Conservation (phyloP, 768 basidiomycete genomes). For the Calvatia gigantea region DNA sequence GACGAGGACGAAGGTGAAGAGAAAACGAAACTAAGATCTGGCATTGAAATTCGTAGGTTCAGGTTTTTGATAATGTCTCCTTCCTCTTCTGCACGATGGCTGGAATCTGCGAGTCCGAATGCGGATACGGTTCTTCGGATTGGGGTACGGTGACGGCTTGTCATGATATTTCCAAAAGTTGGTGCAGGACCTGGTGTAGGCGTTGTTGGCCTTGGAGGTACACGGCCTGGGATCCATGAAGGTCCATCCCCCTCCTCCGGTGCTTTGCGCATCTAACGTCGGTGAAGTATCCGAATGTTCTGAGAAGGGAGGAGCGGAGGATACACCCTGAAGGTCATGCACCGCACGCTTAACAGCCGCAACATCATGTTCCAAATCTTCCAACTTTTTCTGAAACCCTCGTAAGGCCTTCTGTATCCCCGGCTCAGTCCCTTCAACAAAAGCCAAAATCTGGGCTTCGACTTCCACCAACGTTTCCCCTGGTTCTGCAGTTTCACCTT, state of each 20-base stretch:
- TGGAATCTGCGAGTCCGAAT: not conserved
- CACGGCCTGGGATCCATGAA: slow-evolving; percentile 1
- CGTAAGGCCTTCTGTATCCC: slow-evolving; percentile 42
- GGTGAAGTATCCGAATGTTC: too few species aligned
- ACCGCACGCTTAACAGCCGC: slow-evolving; percentile 59
- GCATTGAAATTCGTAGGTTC: not conserved
- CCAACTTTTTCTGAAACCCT: slow-evolving; percentile 56
- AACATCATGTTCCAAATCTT: slow-evolving; percentile 75
- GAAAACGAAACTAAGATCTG: not conserved
- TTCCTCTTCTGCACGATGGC: too few species aligned
- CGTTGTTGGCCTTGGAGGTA: not conserved
- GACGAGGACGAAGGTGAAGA: not conserved
- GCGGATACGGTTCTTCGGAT: not conserved
- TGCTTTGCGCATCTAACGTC: too few species aligned
- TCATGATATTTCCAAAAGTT: slow-evolving; percentile 5
- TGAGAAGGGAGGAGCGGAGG: not conserved
- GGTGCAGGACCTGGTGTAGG: not conserved
- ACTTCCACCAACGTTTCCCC: slow-evolving; percentile 31
- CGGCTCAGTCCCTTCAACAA: slow-evolving; percentile 51
- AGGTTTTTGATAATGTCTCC: not conserved
- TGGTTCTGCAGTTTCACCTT: slow-evolving; percentile 6
- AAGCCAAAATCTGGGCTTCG: slow-evolving; percentile 49
- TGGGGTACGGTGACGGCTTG: not conserved
- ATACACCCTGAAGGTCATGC: slow-evolving; percentile 34
- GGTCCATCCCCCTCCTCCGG: not conserved